Evolutionary conservation across 192 early-diverging fungal species (phyloP), one percentile per base, ranked within the genome.

Genomic region (Kappamyces sp.): DNA sequence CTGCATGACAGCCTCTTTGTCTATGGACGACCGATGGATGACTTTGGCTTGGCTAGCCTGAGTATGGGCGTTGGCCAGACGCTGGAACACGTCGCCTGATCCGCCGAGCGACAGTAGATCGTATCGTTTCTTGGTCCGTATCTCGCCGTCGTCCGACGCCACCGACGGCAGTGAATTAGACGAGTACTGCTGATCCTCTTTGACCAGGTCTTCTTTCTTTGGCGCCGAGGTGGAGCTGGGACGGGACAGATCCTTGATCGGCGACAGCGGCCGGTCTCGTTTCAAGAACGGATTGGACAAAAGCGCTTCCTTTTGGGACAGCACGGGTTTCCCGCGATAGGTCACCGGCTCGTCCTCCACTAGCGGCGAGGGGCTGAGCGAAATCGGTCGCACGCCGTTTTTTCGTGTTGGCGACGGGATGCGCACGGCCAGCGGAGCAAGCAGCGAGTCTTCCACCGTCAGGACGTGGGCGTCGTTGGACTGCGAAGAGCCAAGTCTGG

Each of bases 1-100:
- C 22, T 45, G 43, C 43, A 45, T 12, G 15, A 0, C 15, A 51
- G 12, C 15, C 45, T 63, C 61, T 22, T n/a, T 63, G n/a, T 59
- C 57, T 22, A 22, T 22, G 30, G 37, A 14, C 3, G 49, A 55
- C 51, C 68, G 15, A 57, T 63, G 59, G 7, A 75, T 71, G 9
- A 75, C 69, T 53, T 75, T 75, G 30, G 68, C 69, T 54, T 75
- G 73, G 40, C 60, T 63, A 1, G 73, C 73, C 2, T 71, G 60
- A 8, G 73, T 75, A 47, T 75, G 73, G 5, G 63, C 51, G 45
- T 51, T 66, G 8, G 73, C 73, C 4, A 75, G 60, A 30, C 73
- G 54, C 57, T 60, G 46, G 55, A 75, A 75, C 7, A 75, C 73
- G 60, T 75, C 73, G 22, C 22, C 22, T 9, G 59, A 37, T 32